These are phyloP conservation scores for Camelina laxa DNA, from an alignment of 345 rosid genomes.

Conservation along the genomic window DNA sequence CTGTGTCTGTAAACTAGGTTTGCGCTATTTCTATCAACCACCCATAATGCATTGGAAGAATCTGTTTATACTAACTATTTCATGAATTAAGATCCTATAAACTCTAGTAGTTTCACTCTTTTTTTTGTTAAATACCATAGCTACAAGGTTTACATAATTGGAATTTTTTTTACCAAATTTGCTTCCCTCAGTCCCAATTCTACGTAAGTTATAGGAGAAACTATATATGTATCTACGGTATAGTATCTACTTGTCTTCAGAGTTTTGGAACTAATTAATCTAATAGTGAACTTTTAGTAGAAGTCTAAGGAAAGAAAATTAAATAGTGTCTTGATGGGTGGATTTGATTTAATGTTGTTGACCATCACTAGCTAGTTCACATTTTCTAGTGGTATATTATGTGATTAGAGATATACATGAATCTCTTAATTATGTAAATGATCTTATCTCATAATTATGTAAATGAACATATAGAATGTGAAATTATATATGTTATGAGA, in stretches of 20 bases:
- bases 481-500: background rate
- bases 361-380: background rate
- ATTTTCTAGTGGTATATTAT: background rate
- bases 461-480: too few relatives aligned
- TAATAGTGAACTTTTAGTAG: background rate
- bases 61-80: slow-evolving; percentile 13
- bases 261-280: background rate
- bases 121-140: background rate
- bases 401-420: background rate
- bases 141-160: background rate
- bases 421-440: background rate
- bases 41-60: slow-evolving; percentile 1
- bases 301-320: slow-evolving; percentile 13
- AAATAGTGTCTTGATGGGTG: background rate
- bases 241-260: background rate
- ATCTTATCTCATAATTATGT: background rate
- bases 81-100: background rate
- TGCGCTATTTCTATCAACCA: slow-evolving; percentile 14
- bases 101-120: background rate
- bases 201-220: background rate
- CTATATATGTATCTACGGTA: background rate
- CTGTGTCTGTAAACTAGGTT: slow-evolving; percentile 15
- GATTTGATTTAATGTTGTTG: slow-evolving; percentile 4
- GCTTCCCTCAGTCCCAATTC: background rate
- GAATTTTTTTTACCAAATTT: background rate